Percentiles rank a stretch among this genome's conserved stretches.
Evolutionary conservation across 371 early-diverging fungal genomes (phyloP).

Genomic region (Rhizomucor pusillus): DNA sequence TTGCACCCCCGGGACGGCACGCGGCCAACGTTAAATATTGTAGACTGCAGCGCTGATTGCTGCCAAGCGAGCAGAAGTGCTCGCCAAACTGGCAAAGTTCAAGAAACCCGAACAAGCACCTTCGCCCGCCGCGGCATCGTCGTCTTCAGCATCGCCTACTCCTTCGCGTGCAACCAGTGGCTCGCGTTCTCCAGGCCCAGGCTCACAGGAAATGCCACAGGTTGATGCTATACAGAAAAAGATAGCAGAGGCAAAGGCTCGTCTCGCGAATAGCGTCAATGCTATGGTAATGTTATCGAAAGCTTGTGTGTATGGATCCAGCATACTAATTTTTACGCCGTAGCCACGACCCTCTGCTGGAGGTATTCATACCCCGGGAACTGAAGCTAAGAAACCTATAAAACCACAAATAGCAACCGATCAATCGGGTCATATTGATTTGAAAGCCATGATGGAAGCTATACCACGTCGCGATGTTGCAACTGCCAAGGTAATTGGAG

Average conservation of each 20-base stretch:
- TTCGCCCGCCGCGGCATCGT: slow-evolving; percentile 7
- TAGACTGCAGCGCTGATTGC: slow-evolving; percentile 30
- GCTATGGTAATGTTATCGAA: slow-evolving; percentile 10
- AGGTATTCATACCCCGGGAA: slow-evolving; percentile 7
- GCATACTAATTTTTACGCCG: slow-evolving; percentile 2
- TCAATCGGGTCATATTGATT: slow-evolving; percentile 36
- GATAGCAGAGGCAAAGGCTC: slow-evolving; percentile 52
- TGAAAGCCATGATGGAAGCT: slow-evolving; percentile 51
- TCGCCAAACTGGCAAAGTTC: slow-evolving; percentile 39
- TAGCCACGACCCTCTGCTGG: slow-evolving; percentile 11
- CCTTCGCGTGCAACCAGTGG: slow-evolving; percentile 3
- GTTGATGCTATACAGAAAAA: slow-evolving; percentile 36
- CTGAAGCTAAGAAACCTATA: slow-evolving; percentile 1
- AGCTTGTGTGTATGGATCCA: no score
- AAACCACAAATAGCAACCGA: slow-evolving; percentile 4
- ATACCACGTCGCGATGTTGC: slow-evolving; percentile 55
- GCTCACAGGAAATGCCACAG: slow-evolving; percentile 7
- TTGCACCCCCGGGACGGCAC: no score
- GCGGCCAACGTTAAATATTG: neutral
- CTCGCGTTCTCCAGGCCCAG: neutral
- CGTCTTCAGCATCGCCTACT: slow-evolving; percentile 5
- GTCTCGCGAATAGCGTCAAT: slow-evolving; percentile 14
- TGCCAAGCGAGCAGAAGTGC: slow-evolving; percentile 37
- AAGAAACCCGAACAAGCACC: slow-evolving; percentile 16
- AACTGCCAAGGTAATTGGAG: slow-evolving; percentile 39